These are phyloP conservation scores for Candida pseudoglaebosa DNA, from an alignment of 805 yeast genomes.

Conservation along the genomic window DNA sequence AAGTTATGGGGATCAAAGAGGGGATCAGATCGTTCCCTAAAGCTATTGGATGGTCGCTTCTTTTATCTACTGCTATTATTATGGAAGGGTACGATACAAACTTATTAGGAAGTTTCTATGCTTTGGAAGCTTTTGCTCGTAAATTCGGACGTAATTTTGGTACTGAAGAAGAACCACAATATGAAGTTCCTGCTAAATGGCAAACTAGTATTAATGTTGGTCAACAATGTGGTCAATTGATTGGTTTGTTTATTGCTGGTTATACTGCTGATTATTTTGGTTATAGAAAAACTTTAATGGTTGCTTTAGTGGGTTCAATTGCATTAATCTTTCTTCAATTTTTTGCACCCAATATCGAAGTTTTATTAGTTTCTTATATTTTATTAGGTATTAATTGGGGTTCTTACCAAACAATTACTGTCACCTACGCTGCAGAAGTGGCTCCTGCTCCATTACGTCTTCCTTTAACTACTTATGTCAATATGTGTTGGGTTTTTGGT, in stretches of 20 bases:
- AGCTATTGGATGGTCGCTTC: conserved; percentile 37
- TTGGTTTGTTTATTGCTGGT: conserved; percentile 46
- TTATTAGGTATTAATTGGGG: conserved; percentile 53
- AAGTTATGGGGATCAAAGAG: conserved; percentile 30
- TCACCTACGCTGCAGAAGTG: conserved; percentile 54
- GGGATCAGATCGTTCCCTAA: conserved; percentile 35
- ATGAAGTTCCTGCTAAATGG: conserved; percentile 32
- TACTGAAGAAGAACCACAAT: conserved; percentile 18
- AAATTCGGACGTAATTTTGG: conserved; percentile 22
- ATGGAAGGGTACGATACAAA: conserved; percentile 40
- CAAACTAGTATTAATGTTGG: conserved; percentile 36
- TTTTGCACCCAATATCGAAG: conserved; percentile 39
- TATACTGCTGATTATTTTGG: conserved; percentile 44
- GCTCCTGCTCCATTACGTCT: conserved; percentile 49
- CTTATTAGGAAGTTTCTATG: conserved; percentile 30
- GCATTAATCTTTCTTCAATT: conserved; percentile 46
- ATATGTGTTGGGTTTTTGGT: conserved; percentile 54
- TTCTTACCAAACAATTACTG: conserved; percentile 47
- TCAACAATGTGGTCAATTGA: conserved; percentile 36
- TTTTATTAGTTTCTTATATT: conserved; percentile 40
- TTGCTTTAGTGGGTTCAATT: conserved; percentile 23
- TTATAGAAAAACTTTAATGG: conserved; percentile 35
- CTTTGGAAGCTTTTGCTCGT: conserved; percentile 30
- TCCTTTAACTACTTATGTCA: conserved; percentile 47
- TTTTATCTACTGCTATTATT: conserved; percentile 32